These are phyloP conservation scores for Saprolegnia diclina DNA, from an alignment of 352 stramenopile species.

Conservation along the genomic window DNA sequence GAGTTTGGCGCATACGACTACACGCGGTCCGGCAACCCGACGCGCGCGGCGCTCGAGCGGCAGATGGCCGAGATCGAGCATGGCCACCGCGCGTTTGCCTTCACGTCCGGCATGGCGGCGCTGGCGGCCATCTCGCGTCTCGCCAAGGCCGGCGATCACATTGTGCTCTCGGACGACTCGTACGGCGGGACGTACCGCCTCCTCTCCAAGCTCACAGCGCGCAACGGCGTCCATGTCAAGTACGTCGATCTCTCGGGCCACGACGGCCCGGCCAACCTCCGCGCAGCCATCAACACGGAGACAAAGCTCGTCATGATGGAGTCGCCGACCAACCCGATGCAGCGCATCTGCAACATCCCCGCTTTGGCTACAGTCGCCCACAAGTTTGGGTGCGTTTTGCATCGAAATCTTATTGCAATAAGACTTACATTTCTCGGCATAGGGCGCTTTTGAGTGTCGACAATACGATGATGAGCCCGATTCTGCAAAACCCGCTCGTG, in stretches of 20 bases:
- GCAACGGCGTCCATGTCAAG: constrained; percentile 68
- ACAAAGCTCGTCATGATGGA: constrained; percentile 96
- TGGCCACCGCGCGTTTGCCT: constrained; percentile 78
- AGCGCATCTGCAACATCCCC: constrained; percentile 92
- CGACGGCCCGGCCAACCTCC: constrained; percentile 57
- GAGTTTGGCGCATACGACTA: constrained; percentile 93
- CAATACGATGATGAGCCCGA: constrained; percentile 96
- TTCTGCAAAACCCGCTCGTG: constrained; percentile 90
- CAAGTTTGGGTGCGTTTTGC: constrained; percentile 40
- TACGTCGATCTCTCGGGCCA: constrained; percentile 82
- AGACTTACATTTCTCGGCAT: constrained; percentile 2
- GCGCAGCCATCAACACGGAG: constrained; percentile 46
- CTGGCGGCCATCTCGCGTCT: constrained; percentile 89
- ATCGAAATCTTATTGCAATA: not conserved
- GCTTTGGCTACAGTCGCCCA: constrained; percentile 78
- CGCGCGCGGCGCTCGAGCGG: constrained; percentile 87
- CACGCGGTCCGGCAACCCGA: constrained; percentile 91
- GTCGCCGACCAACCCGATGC: constrained; percentile 95
- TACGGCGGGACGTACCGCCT: constrained; percentile 96
- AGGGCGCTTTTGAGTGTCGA: constrained; percentile 85
- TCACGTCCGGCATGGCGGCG: constrained; percentile 94
- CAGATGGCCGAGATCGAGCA: constrained; percentile 83
- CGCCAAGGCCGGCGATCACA: constrained; percentile 84
- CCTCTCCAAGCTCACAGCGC: constrained; percentile 82
- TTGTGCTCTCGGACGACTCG: constrained; percentile 92